These are phyloP conservation scores for Aspergillus egyptiacus DNA, from an alignment of 495 filamentous ascomycete species.

Conservation along the genomic window DNA sequence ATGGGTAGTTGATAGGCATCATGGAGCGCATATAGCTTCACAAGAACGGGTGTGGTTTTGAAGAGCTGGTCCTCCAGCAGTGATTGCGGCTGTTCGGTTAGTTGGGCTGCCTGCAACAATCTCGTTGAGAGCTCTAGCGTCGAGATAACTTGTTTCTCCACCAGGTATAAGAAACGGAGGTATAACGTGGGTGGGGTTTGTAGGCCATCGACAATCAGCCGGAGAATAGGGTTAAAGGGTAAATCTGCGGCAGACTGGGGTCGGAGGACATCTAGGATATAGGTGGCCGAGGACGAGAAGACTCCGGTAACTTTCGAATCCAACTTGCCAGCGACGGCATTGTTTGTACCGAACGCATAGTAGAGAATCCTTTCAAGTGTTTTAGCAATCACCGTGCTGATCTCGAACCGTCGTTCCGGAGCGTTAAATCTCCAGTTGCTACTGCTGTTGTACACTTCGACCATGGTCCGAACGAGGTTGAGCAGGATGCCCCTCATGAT, in stretches of 20 bases:
- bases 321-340: constrained; percentile 39
- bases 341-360: constrained; percentile 68
- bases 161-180: constrained; percentile 47
- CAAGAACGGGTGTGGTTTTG: constrained; percentile 65
- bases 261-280: constrained; percentile 71
- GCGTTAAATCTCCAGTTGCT: constrained; percentile 74
- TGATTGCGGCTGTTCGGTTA: constrained; percentile 53
- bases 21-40: constrained; percentile 70
- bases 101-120: constrained; percentile 61
- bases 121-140: constrained; percentile 61
- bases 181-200: constrained; percentile 59
- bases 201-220: constrained; percentile 61
- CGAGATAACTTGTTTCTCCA: constrained; percentile 57
- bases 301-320: constrained; percentile 55
- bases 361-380: constrained; percentile 66
- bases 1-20: constrained; percentile 59
- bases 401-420: constrained; percentile 56
- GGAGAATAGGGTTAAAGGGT: constrained; percentile 70
- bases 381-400: constrained; percentile 53
- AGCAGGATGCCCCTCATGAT: constrained; percentile 66
- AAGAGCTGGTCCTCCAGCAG: constrained; percentile 74
- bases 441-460: constrained; percentile 78
- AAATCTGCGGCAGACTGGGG: constrained; percentile 61
- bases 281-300: constrained; percentile 62
- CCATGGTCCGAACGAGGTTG: constrained; percentile 62